Percentiles rank a stretch among this genome's conserved stretches.
Conservation (phyloP, 2,329 filamentous ascomycete genomes). For the Uncinocarpus reesii region DNA sequence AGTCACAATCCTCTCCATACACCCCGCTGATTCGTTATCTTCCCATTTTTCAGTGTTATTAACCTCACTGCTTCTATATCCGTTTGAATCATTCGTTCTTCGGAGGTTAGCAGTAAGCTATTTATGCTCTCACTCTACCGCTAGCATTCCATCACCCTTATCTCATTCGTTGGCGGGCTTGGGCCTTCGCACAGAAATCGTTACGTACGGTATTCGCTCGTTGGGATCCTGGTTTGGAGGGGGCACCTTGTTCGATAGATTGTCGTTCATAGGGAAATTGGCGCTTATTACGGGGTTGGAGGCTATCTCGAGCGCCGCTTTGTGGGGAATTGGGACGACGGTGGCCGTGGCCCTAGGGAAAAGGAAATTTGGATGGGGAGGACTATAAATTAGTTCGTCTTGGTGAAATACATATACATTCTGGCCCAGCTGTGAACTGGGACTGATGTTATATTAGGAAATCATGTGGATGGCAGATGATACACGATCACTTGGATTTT, state of each 20-base stretch:
- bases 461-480: no score
- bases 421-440: no score
- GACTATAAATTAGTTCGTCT: conserved; percentile 11
- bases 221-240: conserved; percentile 30
- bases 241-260: conserved; percentile 22
- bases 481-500: no score
- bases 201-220: conserved; percentile 23
- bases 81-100: conserved; percentile 33
- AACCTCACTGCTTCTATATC: conserved; percentile 31
- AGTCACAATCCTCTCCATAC: conserved; percentile 35
- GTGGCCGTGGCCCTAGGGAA: conserved; percentile 32
- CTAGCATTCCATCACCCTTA: not conserved
- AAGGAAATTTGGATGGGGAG: conserved; percentile 34
- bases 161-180: conserved; percentile 8
- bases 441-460: no score
- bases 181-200: conserved; percentile 15
- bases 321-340: conserved; percentile 32
- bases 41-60: conserved; percentile 33
- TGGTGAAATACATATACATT: no score
- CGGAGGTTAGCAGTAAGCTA: conserved; percentile 33
- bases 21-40: conserved; percentile 34
- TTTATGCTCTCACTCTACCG: conserved; percentile 24
- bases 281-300: conserved; percentile 31
- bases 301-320: conserved; percentile 27
- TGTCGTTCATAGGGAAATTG: conserved; percentile 31